Conservation (phyloP, 192 early-diverging fungal genomes). For the Coemansia sp. region DNA sequence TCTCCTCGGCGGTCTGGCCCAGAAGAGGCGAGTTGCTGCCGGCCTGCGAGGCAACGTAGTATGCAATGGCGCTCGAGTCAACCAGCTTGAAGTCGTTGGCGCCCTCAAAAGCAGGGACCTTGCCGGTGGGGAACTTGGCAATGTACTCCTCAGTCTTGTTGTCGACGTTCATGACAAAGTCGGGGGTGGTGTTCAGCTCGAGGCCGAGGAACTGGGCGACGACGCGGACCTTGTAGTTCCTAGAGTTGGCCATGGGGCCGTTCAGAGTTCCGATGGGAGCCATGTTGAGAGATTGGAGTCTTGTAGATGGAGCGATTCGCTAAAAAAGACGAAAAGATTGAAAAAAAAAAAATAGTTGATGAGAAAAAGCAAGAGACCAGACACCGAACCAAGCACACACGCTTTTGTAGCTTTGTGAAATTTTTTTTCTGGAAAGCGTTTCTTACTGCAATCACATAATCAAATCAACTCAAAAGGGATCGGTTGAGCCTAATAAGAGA, state of each 20-base stretch:
- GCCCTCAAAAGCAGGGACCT: slow-evolving; percentile 87
- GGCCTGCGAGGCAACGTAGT: slow-evolving; percentile 64
- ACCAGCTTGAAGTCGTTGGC: slow-evolving; percentile 71
- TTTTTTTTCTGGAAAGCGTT: neutral
- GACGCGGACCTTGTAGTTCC: slow-evolving; percentile 58
- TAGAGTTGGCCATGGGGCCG: slow-evolving; percentile 17
- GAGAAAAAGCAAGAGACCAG: neutral
- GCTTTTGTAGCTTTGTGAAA: neutral
- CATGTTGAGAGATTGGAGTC: slow-evolving; percentile 8
- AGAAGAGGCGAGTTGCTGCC: slow-evolving; percentile 54
- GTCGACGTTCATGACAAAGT: slow-evolving; percentile 66
- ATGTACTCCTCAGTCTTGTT: slow-evolving; percentile 82
- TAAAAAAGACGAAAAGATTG: neutral
- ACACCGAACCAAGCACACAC: neutral
- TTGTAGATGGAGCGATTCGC: neutral
- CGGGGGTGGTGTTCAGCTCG: slow-evolving; percentile 62
- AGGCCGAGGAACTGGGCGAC: slow-evolving; percentile 77
- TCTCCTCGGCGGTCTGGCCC: slow-evolving; percentile 60
- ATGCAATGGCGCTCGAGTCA: slow-evolving; percentile 90
- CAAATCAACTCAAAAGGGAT: neutral
- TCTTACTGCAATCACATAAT: neutral
- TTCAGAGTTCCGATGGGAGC: slow-evolving; percentile 23
- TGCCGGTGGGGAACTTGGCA: slow-evolving; percentile 90
- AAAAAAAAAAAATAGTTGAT: neutral
- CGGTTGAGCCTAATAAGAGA: neutral